Evolutionary conservation across 2,329 filamentous ascomycete species (phyloP).

Genomic region (Neobulgaria alba): DNA sequence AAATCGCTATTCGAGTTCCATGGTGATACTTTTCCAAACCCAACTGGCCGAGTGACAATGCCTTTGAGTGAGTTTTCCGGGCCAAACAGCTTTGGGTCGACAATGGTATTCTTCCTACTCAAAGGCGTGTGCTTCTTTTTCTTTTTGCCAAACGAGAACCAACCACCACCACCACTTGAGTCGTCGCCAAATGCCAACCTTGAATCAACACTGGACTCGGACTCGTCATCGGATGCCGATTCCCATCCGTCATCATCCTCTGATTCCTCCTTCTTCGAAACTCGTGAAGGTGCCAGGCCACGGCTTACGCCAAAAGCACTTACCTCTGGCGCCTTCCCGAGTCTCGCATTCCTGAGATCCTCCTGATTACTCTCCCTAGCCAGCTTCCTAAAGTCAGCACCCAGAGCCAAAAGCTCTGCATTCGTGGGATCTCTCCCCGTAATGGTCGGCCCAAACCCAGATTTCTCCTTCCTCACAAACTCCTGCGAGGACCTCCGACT

Average conservation of each 20-base stretch:
- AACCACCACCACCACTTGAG: conserved; percentile 29
- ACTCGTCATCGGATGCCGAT: conserved; percentile 45
- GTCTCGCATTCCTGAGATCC: conserved; percentile 28
- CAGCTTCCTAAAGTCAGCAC: conserved; percentile 38
- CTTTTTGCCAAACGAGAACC: conserved; percentile 27
- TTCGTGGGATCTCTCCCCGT: conserved; percentile 30
- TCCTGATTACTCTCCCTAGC: conserved; percentile 32
- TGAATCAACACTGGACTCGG: conserved; percentile 43
- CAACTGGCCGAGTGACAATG: conserved; percentile 46
- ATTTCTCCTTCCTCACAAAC: conserved; percentile 4
- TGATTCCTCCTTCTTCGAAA: conserved; percentile 24
- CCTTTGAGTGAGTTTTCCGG: conserved; percentile 53
- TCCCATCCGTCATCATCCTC: conserved; percentile 49
- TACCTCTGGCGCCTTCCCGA: conserved; percentile 11
- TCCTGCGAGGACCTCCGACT: neutral
- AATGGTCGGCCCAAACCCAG: conserved; percentile 7
- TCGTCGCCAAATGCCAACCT: conserved; percentile 50
- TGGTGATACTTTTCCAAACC: conserved; percentile 38
- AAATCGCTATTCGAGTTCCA: conserved; percentile 25
- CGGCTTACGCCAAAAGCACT: conserved; percentile 14
- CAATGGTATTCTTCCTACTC: conserved; percentile 39
- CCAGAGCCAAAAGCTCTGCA: conserved; percentile 38
- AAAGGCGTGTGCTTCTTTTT: conserved; percentile 18
- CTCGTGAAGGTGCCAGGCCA: conserved; percentile 22
- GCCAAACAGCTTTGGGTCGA: conserved; percentile 51